Conservation (phyloP, 495 filamentous ascomycete species). For the Tricharina praecox region DNA sequence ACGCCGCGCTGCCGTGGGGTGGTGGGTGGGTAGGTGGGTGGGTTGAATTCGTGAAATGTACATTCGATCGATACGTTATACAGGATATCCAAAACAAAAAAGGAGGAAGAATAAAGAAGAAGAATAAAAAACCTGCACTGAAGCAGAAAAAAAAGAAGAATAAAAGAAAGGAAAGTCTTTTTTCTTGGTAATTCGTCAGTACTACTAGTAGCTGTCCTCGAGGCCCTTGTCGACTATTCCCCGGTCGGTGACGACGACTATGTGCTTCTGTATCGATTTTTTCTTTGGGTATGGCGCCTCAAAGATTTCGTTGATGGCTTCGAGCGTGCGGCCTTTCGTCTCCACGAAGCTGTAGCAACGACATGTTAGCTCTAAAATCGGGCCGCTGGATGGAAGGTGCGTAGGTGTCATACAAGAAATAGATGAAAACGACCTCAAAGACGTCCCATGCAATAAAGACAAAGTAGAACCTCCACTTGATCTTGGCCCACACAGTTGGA, state of each 20-base stretch:
- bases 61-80: too few relatives aligned
- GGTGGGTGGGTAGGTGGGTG: too few relatives aligned
- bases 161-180: too few relatives aligned
- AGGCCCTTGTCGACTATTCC: conserved; percentile 24
- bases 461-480: conserved; percentile 26
- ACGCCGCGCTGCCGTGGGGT: too few relatives aligned
- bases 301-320: conserved; percentile 33
- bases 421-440: conserved; percentile 24
- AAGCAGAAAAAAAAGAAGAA: too few relatives aligned
- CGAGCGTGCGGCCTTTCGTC: conserved; percentile 37
- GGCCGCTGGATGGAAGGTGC: not conserved
- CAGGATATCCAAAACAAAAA: too few relatives aligned
- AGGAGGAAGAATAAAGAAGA: too few relatives aligned
- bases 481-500: conserved; percentile 21
- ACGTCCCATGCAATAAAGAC: conserved; percentile 26
- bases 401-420: conserved; percentile 25
- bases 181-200: too few relatives aligned
- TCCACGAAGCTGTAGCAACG: conserved; percentile 33
- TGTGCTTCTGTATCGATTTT: conserved; percentile 15
- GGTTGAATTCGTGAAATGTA: too few relatives aligned
- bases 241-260: conserved; percentile 20
- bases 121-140: too few relatives aligned
- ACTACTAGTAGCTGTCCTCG: too few relatives aligned
- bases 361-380: conserved; percentile 1
- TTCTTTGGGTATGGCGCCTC: conserved; percentile 24